phyloP scores from a whole-genome alignment of 306 rosid species.

The Luffa aegyptiaca region DNA sequence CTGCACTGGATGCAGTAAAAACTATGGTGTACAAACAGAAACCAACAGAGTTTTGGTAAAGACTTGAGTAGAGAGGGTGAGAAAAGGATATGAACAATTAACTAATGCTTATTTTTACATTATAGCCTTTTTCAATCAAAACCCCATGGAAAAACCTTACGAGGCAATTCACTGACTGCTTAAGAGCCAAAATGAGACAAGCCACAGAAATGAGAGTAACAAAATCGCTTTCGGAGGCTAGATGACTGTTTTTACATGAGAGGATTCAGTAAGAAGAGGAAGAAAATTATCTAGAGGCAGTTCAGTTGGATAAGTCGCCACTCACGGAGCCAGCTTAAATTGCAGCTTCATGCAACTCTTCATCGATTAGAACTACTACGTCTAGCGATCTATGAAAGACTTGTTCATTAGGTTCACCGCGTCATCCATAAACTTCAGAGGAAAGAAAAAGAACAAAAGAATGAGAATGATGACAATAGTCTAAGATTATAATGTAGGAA shows the following conservation, averaged over 20 bases:
- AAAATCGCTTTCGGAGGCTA: background rate
- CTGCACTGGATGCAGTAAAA: background rate
- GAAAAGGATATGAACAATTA: background rate
- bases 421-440: slow-evolving; percentile 85
- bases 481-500: background rate
- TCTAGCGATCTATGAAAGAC: slow-evolving; percentile 73
- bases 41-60: background rate
- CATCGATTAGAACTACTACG: background rate
- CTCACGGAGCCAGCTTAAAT: slow-evolving; percentile 3
- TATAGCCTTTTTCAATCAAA: background rate
- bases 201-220: background rate
- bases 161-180: background rate
- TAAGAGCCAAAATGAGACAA: background rate
- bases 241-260: background rate
- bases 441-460: background rate
- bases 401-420: slow-evolving; percentile 89
- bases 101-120: background rate
- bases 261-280: background rate
- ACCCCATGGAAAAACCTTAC: background rate
- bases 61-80: background rate
- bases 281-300: background rate
- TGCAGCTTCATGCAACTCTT: slow-evolving; percentile 1
- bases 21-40: background rate
- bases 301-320: background rate
- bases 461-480: background rate